Percentiles rank a stretch among this genome's conserved stretches.
phyloP scores from a whole-genome alignment of 805 yeast genomes.

The Spathaspora girioi region DNA sequence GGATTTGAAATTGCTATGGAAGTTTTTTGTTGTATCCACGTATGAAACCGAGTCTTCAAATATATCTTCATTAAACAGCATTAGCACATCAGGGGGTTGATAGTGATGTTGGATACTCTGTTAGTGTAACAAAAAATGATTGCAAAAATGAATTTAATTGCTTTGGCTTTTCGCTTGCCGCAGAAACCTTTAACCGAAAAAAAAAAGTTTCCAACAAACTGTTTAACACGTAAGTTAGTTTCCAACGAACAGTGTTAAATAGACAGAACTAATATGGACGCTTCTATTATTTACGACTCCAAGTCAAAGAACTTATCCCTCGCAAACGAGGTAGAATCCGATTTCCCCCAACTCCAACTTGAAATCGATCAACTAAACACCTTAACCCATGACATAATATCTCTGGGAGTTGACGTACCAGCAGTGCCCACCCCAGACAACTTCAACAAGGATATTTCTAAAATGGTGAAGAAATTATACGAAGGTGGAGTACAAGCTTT shows the following conservation, averaged over 20 bases:
- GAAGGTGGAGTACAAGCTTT: conserved; percentile 60
- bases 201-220: background rate
- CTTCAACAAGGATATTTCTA: conserved; percentile 52
- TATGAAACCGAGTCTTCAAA: conserved; percentile 2
- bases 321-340: conserved; percentile 13
- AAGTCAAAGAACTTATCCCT: conserved; percentile 22
- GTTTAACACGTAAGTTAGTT: no score
- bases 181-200: background rate
- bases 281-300: conserved; percentile 22
- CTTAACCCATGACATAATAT: conserved; percentile 34
- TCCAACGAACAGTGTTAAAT: background rate
- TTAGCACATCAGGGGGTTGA: background rate
- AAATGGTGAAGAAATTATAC: conserved; percentile 61
- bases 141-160: background rate
- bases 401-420: conserved; percentile 47
- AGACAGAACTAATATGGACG: conserved; percentile 14
- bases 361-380: conserved; percentile 44
- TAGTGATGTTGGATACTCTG: background rate
- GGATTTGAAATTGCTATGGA: background rate
- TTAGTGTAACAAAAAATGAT: background rate
- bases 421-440: conserved; percentile 51
- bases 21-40: background rate
- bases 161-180: no score
- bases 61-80: background rate
- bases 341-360: conserved; percentile 26